Base-by-base conservation (phyloP, 768 basidiomycete species). In the Hypholoma sublateritium region DNA sequence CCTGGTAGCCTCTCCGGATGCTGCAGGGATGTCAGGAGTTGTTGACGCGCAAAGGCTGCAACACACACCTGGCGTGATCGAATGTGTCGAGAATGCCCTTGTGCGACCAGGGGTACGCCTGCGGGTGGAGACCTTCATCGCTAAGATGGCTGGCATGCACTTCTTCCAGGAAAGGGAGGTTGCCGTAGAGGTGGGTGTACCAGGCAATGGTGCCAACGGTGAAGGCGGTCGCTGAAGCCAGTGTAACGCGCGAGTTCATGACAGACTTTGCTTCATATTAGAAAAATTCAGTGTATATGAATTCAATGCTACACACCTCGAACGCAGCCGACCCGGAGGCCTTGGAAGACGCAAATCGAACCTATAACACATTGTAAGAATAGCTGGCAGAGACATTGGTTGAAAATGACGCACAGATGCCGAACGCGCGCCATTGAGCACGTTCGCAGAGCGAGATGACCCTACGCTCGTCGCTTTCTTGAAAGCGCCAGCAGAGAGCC, bases 171-270 rank as follows among this genome's bases (percentile, higher is more conserved):
- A 98, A 93, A 32, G 95, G 93, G 55, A 95, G 79, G 28, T 83
- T 78, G 61, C 95, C 97, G 72, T 95, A 98, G 56, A 95, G 83
- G 72, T 95, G 89, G 66, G 92, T 88, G 80, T 99, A 99, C 93
- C 93, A 97, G 54, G 93, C 93, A 72, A 97, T 84, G 46, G 96
- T 89, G 59, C 97, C 97, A 59, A 77, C 90, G 46, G 95, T 84
- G 70, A 91, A 72, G 56, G 88, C 76, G 48, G 91, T 85, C 59
- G 86, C 85, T 46, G 94, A 86, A 55, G 85, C 83, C 59, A 93
- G 82, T 22, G 90, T 82, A 56, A 85, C 79, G 69, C 86, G 87
- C 55, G 92, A 93, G 68, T 78, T 82, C 62, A 87, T 64, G 60
- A 88, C 69, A 13, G 88, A 78, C 91, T 93, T 19, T 13, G 13